Evolutionary conservation across 306 rosid species (phyloP).

Genomic region (Fragaria iinumae): DNA sequence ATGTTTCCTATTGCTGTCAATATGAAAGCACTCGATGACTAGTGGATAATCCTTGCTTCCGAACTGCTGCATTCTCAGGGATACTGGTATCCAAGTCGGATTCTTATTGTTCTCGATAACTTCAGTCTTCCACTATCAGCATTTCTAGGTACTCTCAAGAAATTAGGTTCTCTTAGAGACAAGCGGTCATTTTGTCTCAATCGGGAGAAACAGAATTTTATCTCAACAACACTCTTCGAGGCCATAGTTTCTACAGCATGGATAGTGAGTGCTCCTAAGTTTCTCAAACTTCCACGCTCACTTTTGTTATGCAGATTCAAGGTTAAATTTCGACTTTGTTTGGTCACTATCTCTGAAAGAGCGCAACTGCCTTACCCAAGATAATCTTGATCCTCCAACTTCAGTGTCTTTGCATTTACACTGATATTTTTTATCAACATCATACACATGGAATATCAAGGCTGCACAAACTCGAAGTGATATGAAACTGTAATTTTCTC

Average conservation of each 20-base stretch:
- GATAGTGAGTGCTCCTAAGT: slow-evolving; percentile 58
- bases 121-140: slow-evolving; percentile 82
- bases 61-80: slow-evolving; percentile 59
- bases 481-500: slow-evolving; percentile 56
- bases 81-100: slow-evolving; percentile 77
- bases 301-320: slow-evolving; percentile 41
- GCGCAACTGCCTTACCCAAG: slow-evolving; percentile 71
- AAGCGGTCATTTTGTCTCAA: slow-evolving; percentile 75
- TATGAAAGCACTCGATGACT: slow-evolving; percentile 83
- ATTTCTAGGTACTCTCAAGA: slow-evolving; percentile 66
- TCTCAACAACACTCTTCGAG: slow-evolving; percentile 61
- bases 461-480: slow-evolving; percentile 76
- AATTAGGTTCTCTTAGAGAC: slow-evolving; percentile 56
- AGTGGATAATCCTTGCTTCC: slow-evolving; percentile 84
- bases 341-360: slow-evolving; percentile 83
- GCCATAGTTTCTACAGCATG: slow-evolving; percentile 72
- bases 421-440: slow-evolving; percentile 68
- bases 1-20: slow-evolving; percentile 73
- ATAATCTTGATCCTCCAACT: slow-evolving; percentile 71
- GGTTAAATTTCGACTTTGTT: slow-evolving; percentile 46
- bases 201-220: slow-evolving; percentile 57
- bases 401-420: slow-evolving; percentile 55
- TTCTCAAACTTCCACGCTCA: slow-evolving; percentile 37
- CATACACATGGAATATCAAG: slow-evolving; percentile 68
- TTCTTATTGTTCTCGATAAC: slow-evolving; percentile 60